phyloP scores from a whole-genome alignment of 1,284 basidiomycete species.

The Ustilago loliicola region DNA sequence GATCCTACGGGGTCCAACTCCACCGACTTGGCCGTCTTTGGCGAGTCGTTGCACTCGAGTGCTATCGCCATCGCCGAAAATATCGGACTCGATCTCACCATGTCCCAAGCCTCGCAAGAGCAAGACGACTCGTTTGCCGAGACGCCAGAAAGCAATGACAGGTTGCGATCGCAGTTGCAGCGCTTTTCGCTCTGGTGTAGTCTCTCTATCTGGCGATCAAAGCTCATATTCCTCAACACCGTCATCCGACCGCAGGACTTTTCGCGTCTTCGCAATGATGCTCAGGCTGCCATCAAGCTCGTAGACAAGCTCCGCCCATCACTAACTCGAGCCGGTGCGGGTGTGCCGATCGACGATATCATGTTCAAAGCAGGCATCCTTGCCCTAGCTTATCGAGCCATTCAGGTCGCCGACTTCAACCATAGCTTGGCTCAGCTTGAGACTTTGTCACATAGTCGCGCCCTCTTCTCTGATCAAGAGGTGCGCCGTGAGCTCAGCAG shows the following conservation, averaged over 20 bases:
- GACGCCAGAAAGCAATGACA: background rate
- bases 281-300: slow-evolving; percentile 15
- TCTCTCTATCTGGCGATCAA: slow-evolving; percentile 30
- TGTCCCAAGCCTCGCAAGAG: slow-evolving; percentile 18
- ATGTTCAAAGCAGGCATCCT: slow-evolving; percentile 28
- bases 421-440: slow-evolving; percentile 20
- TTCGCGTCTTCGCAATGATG: slow-evolving; percentile 28
- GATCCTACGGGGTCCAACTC: slow-evolving; percentile 4
- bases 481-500: slow-evolving; percentile 17
- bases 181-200: slow-evolving; percentile 41
- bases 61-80: slow-evolving; percentile 26
- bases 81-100: slow-evolving; percentile 30
- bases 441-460: slow-evolving; percentile 26
- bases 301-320: slow-evolving; percentile 13
- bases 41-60: slow-evolving; percentile 28
- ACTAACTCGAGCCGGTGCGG: no score
- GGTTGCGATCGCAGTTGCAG: slow-evolving; percentile 6
- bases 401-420: slow-evolving; percentile 26
- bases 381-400: slow-evolving; percentile 22
- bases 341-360: slow-evolving; percentile 3
- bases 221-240: slow-evolving; percentile 25
- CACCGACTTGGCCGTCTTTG: slow-evolving; percentile 22
- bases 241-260: slow-evolving; percentile 19
- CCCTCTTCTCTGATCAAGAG: slow-evolving; percentile 21
- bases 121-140: background rate